Percentiles rank a stretch among this genome's conserved stretches.
These are phyloP conservation scores for Vaucheria bursata DNA, from an alignment of 352 stramenopile species.

Conservation along the genomic window DNA sequence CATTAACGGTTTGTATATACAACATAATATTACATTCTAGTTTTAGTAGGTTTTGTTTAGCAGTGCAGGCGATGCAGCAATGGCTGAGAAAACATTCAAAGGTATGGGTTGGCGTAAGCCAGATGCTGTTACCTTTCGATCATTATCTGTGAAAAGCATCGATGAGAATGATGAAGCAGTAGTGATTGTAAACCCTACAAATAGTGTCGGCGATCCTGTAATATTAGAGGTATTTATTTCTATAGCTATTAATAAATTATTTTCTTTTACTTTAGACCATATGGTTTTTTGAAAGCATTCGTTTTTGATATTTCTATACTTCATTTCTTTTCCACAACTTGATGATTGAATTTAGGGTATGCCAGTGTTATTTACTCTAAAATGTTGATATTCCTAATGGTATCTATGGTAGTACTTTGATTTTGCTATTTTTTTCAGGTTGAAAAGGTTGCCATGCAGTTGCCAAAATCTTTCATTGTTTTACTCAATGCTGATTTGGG, in stretches of 20 bases:
- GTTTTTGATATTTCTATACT: too few species aligned
- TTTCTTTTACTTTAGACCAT: too few species aligned
- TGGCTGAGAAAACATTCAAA: background rate
- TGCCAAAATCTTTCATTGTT: background rate
- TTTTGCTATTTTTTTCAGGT: background rate
- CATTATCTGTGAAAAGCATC: background rate
- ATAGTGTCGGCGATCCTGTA: background rate
- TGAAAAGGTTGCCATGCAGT: background rate
- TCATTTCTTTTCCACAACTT: too few species aligned
- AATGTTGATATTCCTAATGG: too few species aligned
- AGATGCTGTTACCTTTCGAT: background rate
- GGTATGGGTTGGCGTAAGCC: background rate
- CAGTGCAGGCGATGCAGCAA: constrained; percentile 11
- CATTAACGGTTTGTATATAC: background rate
- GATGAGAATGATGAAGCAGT: background rate
- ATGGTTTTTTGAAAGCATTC: too few species aligned
- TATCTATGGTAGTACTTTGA: too few species aligned
- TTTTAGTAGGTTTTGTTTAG: constrained; percentile 2
- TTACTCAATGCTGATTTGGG: background rate
- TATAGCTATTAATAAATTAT: too few species aligned
- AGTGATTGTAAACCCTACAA: background rate
- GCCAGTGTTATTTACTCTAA: too few species aligned
- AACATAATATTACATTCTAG: background rate
- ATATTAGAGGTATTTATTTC: constrained; percentile 7
- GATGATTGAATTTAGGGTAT: too few species aligned